These are phyloP conservation scores for Suhomyces ambrosiae DNA, from an alignment of 1,139 yeast genomes.

Conservation along the genomic window DNA sequence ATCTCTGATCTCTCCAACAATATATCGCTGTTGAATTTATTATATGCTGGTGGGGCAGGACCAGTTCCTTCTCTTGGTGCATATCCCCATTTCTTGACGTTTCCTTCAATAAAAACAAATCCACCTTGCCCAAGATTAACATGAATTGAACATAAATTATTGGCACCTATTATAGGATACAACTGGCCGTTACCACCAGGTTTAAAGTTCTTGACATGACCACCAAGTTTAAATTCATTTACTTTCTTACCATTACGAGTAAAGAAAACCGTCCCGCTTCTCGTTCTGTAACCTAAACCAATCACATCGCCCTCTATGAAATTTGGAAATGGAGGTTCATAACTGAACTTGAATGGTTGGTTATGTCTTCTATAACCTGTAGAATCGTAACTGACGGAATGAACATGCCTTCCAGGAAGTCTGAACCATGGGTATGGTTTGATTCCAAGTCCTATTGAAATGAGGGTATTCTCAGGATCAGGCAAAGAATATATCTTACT, in stretches of 20 bases:
- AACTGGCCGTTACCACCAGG: constrained; percentile 43
- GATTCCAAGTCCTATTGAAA: constrained; percentile 50
- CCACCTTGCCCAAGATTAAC: constrained; percentile 62
- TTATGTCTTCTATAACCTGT: constrained; percentile 53
- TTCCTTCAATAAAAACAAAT: constrained; percentile 59
- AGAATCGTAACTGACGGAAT: constrained; percentile 54
- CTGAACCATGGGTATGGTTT: constrained; percentile 63
- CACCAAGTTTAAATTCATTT: constrained; percentile 68
- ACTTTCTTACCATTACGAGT: constrained; percentile 71
- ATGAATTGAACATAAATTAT: constrained; percentile 53
- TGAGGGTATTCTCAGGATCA: constrained; percentile 49
- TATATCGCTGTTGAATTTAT: constrained; percentile 56
- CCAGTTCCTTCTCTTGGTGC: constrained; percentile 62
- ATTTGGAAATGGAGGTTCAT: constrained; percentile 47
- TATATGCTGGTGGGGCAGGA: constrained; percentile 66
- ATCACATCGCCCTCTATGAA: constrained; percentile 62
- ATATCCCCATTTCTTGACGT: constrained; percentile 67
- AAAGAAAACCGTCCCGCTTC: constrained; percentile 65
- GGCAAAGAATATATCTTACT: constrained; percentile 63
- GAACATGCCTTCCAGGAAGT: constrained; percentile 57
- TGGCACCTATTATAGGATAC: constrained; percentile 57
- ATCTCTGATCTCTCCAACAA: constrained; percentile 56
- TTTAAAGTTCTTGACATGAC: constrained; percentile 56
- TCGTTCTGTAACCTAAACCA: constrained; percentile 65
- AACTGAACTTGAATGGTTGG: constrained; percentile 48